phyloP scores from a whole-genome alignment of 1,139 yeast genomes.

The Debaryomycetaceae sp. region DNA sequence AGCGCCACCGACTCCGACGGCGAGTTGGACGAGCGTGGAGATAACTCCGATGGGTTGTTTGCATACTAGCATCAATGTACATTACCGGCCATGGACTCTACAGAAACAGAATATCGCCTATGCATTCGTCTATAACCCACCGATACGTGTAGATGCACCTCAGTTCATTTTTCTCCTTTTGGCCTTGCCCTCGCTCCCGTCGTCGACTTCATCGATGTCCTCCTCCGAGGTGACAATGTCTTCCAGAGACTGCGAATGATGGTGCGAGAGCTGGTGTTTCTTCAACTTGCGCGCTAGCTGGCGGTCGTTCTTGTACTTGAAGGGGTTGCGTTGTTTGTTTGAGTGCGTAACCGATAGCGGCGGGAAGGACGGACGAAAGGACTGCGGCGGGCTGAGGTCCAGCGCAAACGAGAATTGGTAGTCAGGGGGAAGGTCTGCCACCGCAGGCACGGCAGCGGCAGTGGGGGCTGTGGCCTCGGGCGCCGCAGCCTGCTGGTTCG shows the following conservation, averaged over 20 bases:
- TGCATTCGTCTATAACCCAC: background rate
- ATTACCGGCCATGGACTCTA: background rate
- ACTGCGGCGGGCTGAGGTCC: slow-evolving; percentile 28
- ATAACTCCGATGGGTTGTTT: slow-evolving; percentile 45
- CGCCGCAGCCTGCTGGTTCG: slow-evolving; percentile 10
- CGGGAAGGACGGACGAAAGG: slow-evolving; percentile 43
- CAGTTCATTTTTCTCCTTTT: slow-evolving; percentile 1
- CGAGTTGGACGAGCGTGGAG: slow-evolving; percentile 36
- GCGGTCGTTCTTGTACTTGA: slow-evolving; percentile 12
- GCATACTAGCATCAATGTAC: slow-evolving; percentile 21
- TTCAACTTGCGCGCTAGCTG: slow-evolving; percentile 10
- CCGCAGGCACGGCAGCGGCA: slow-evolving; percentile 3
- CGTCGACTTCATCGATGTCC: slow-evolving; percentile 12
- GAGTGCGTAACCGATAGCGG: slow-evolving; percentile 39
- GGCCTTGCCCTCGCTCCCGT: slow-evolving; percentile 5
- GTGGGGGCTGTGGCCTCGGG: slow-evolving; percentile 1
- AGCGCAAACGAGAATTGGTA: slow-evolving; percentile 33
- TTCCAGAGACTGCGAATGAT: slow-evolving; percentile 9
- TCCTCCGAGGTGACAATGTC: slow-evolving; percentile 13
- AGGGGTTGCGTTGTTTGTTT: slow-evolving; percentile 12
- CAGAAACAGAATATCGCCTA: background rate
- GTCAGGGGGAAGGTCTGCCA: slow-evolving; percentile 25
- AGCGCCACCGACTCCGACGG: slow-evolving; percentile 16
- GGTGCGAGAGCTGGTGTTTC: slow-evolving; percentile 3
- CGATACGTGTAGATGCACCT: slow-evolving; percentile 1